These are phyloP conservation scores for Stagonosporopsis tanaceti DNA, from an alignment of 2,329 filamentous ascomycete species.

Conservation along the genomic window DNA sequence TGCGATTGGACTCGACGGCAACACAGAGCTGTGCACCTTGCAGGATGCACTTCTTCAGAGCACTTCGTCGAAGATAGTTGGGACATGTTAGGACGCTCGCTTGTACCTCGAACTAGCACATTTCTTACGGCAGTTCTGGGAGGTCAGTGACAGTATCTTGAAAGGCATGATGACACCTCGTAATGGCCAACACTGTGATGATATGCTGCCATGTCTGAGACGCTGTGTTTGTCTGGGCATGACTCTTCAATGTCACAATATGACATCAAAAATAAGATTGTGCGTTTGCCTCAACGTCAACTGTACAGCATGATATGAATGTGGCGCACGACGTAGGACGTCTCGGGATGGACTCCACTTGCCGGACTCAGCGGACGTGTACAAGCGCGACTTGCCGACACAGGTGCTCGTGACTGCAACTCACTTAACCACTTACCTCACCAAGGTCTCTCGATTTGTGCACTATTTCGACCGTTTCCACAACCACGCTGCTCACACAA, in stretches of 20 bases:
- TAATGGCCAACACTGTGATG: too few species aligned
- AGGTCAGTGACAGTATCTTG: too few species aligned
- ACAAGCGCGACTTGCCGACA: conserved; percentile 34
- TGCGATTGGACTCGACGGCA: conserved; percentile 30
- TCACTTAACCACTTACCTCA: conserved; percentile 12
- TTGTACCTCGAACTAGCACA: neutral
- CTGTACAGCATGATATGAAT: conserved; percentile 13
- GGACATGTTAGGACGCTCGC: neutral
- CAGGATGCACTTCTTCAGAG: neutral
- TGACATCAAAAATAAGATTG: neutral
- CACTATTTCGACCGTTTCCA: conserved; percentile 2
- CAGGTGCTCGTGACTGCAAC: conserved; percentile 35
- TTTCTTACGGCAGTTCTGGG: neutral
- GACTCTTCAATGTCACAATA: neutral
- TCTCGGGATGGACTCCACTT: conserved; percentile 26
- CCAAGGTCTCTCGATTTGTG: conserved; percentile 6
- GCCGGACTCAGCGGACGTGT: conserved; percentile 28
- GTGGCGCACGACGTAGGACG: conserved; percentile 18
- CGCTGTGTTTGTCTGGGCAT: neutral
- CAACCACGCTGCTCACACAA: conserved; percentile 4
- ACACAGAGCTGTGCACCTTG: conserved; percentile 14
- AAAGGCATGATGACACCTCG: neutral
- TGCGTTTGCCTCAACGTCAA: neutral
- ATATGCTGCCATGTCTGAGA: neutral
- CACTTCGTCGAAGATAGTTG: neutral